Base-by-base conservation (phyloP, 2,329 filamentous ascomycete genomes). In the Fusarium algeriense region DNA sequence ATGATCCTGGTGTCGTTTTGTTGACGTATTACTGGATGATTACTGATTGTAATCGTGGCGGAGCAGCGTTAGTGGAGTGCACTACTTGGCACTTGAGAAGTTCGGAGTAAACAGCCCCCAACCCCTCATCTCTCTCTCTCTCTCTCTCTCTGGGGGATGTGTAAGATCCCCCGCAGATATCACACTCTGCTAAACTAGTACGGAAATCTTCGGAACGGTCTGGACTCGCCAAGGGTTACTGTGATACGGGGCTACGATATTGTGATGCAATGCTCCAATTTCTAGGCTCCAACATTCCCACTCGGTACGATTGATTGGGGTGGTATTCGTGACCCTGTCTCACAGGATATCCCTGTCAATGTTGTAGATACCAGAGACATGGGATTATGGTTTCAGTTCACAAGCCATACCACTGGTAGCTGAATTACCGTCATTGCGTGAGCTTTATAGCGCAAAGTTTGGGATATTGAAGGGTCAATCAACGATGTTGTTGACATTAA, bases 141-240 rank as follows among this genome's bases (percentile, higher is more conserved):
- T 20, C 23, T 4, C 23, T 23, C 23, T 23, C n/a, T n/a, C n/a
- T n/a, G n/a, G 23, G 23, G 23, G 23, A 23, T 23, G 23, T 23
- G 23, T 19, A 34, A 41, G 10, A 28, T 37, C 62, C 59, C 48
- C 63, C 56, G 63, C 46, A 49, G 41, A 61, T 19, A 48, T 40
- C n/a, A 30, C 15, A 34, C 5, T 14, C 10, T n/a, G 17, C 38
- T n/a, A 10, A 15, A 56, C 26, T 20, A 3, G n/a, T 19, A 34
- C 63, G 64, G 64, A 32, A 67, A 23, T 62, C 46, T 35, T 67
- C 56, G 64, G 64, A 62, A 50, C 40, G 14, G 45, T 43, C 53
- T 53, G 32, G 45, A 43, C 45, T 30, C 28, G 17, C 63, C 48
- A 49, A 67, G 53, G n/a, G 7, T 61, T 54, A 23, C 23, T 23